These are phyloP conservation scores for Buxus sempervirens DNA, from an alignment of 164 flowering plant genomes.

Conservation along the genomic window DNA sequence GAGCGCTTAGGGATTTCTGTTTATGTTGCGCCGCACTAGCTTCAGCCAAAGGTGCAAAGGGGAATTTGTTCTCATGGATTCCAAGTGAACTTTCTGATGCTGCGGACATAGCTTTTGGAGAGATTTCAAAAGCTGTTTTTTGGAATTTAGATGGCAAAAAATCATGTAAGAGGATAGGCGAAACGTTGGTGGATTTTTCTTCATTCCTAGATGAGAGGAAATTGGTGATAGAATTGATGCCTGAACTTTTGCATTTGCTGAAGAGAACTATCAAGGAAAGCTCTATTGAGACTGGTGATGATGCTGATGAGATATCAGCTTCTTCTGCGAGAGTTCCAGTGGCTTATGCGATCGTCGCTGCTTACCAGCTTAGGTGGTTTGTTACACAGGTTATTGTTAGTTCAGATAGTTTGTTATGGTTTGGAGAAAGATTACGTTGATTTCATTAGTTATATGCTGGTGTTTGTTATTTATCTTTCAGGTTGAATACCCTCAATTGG, in stretches of 20 bases:
- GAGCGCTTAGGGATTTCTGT: constrained; percentile 44
- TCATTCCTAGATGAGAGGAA: constrained; percentile 36
- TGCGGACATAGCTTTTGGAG: constrained; percentile 41
- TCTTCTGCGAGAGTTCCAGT: constrained; percentile 74
- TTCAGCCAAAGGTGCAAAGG: constrained; percentile 33
- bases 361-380: constrained; percentile 87
- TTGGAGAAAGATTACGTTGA: not conserved
- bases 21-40: constrained; percentile 68
- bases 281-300: constrained; percentile 48
- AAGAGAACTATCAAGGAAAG: constrained; percentile 69
- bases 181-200: constrained; percentile 33
- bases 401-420: not conserved
- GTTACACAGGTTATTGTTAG: constrained; percentile 56
- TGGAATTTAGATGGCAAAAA: constrained; percentile 16
- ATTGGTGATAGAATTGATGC: constrained; percentile 59
- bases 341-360: constrained; percentile 71
- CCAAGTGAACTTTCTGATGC: constrained; percentile 39
- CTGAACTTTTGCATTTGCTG: constrained; percentile 51
- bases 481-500: constrained; percentile 68
- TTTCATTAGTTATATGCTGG: not conserved
- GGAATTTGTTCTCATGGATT: constrained; percentile 53
- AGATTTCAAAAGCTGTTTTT: constrained; percentile 34
- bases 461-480: constrained; percentile 24
- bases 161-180: constrained; percentile 18
- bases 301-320: constrained; percentile 50